Base-by-base conservation (phyloP, 805 yeast species). In the Brettanomyces bruxellensis region DNA sequence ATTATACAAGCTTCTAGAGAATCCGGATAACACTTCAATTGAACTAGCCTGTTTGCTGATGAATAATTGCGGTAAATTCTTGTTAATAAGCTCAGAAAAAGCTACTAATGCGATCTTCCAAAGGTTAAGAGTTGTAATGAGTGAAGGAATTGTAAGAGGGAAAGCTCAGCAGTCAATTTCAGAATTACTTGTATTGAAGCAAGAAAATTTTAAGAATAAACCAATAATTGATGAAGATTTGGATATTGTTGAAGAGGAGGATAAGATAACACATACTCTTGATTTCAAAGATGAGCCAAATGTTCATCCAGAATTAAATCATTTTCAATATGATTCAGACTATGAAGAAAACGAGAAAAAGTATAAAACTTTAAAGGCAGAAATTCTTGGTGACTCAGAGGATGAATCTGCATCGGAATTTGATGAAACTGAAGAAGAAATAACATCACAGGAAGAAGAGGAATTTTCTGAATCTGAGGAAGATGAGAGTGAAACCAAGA, bases 211-310 rank as follows among this genome's bases (percentile, higher is more conserved):
- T 49, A 41, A 46, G 13, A 67, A 66, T 2, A 59, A 55, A 37
- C 73, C 73, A 4, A 52, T 64, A 0, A 55, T 82, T 2, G 65
- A 64, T 4, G 65, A 67, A 18, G 78, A 66, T 3, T 64, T 83
- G 25, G 89, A 83, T 60, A 59, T 78, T 42, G 83, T 83, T 0
- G 84, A 78, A 30, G 83, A 77, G 18, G 82, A 78, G 0, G 89
- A 83, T 48, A 72, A 71, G 47, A 64, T 72, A 5, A 70, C 78
- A 0, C 89, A 84, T 56, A 62, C 70, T 43, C 54, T 83, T 4
- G 73, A 72, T 24, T 61, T 85, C 30, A 80, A 77, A 45, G 85
- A 75, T 43, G 63, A 67, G 34, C 57, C 78, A 18, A 66, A 72
- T 38, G 68, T 74, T 1, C 68, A 70, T 25, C 76, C 72, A 43